Evolutionary conservation across 192 early-diverging fungal genomes (phyloP).

Genomic region (Dissophora globulifera): DNA sequence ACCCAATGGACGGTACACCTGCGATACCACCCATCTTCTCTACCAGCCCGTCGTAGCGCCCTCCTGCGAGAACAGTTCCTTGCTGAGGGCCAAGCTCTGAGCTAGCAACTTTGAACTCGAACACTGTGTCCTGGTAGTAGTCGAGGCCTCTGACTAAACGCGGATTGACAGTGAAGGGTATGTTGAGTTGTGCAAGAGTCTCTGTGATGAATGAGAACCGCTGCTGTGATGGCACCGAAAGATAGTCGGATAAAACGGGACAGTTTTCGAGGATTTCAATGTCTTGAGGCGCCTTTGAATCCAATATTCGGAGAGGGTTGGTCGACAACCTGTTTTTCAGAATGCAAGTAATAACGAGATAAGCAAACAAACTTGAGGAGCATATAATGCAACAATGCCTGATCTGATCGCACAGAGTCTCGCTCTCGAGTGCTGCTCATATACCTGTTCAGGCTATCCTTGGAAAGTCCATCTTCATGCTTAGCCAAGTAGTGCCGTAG

Average conservation of each 20-base stretch:
- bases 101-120: conserved; percentile 63
- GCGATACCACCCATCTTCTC: conserved; percentile 62
- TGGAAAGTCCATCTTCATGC: conserved; percentile 52
- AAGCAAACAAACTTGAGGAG: not conserved
- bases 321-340: conserved; percentile 51
- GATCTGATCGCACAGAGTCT: too few species aligned
- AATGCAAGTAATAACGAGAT: not conserved
- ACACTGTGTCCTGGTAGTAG: conserved; percentile 77
- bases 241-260: conserved; percentile 58
- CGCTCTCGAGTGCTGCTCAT: too few species aligned
- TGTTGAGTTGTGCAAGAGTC: conserved; percentile 54
- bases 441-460: conserved; percentile 62
- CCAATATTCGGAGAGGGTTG: conserved; percentile 73
- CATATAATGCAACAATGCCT: not conserved
- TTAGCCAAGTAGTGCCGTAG: conserved; percentile 60
- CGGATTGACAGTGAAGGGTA: conserved; percentile 63
- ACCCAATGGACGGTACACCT: conserved; percentile 65
- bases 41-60: conserved; percentile 71
- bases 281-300: conserved; percentile 69
- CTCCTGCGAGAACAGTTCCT: conserved; percentile 73
- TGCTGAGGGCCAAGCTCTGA: conserved; percentile 64
- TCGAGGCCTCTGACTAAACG: conserved; percentile 74
- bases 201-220: conserved; percentile 61
- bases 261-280: conserved; percentile 42
- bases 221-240: conserved; percentile 42